Evolutionary conservation across 345 rosid genomes (phyloP), one percentile per base, ranked within the genome.

Genomic region (Kandelia obovata): DNA sequence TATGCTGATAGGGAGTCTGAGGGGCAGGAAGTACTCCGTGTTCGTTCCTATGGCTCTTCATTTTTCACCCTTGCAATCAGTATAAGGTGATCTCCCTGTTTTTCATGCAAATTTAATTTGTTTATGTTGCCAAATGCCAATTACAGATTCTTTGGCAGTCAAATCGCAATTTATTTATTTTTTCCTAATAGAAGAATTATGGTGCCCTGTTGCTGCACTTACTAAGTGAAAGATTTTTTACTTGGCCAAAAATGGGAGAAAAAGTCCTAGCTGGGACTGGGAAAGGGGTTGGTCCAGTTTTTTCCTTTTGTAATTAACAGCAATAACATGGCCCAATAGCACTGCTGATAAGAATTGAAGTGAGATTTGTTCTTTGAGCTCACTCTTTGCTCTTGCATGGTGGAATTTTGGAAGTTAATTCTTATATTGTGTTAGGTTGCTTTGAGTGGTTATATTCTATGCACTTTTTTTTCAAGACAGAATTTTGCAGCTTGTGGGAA

Each of bases 41-140:
- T 92, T 62, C 91, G 98, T 68, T 98, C 99, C 21, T 92, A 92
- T 78, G 98, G 97, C 68, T 90, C 91, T 47, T 85, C 91, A 47
- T 96, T 81, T 81, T 88, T 96, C 72, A 81, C 89, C 53, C 96
- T 96, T 55, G 98, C 97, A 71, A 87, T 96, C 64, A 90, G 92
- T 78, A 85, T 90, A 85, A 89, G 99, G 97, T 92, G 58, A 25
- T 64, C 52, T 61, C 32, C 52, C 26, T 32, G 37, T 61, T 57
- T 10, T 5, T 9, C 20, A 51, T n/a, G 15, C 51, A 64, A 34
- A 27, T 32, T 51, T 53, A 26, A 39, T 32, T 30, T 23, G 7
- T 53, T 57, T 28, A 5, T 30, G 1, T 61, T 6, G 20, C 52
- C 34, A 31, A 23, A 53, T 26, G 10, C 15, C 30, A 10, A 56